Conservation (phyloP, 176 grass and related monocot genomes). For the Poa pratensis region DNA sequence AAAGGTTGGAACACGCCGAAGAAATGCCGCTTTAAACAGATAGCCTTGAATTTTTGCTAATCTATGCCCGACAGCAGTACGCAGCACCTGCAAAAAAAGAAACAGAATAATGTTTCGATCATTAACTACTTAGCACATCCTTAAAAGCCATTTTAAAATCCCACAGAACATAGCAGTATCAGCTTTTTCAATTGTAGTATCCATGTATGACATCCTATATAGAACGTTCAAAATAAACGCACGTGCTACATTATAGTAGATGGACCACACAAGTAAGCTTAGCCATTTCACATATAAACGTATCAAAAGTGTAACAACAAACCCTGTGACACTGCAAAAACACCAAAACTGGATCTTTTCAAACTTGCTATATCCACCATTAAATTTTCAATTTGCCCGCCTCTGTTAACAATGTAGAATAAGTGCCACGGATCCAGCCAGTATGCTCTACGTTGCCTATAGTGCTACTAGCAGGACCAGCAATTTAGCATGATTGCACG, state of each 20-base stretch:
- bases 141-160: constrained; percentile 1
- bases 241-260: neutral
- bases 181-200: no score
- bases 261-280: neutral
- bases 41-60: constrained; percentile 93
- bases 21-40: constrained; percentile 97
- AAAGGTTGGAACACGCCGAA: constrained; percentile 81
- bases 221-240: neutral
- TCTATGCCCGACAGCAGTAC: constrained; percentile 92
- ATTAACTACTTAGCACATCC: constrained; percentile 20
- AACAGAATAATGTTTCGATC: constrained; percentile 28
- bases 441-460: constrained; percentile 4
- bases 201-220: neutral
- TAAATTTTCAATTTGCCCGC: neutral
- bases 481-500: neutral
- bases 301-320: constrained; percentile 7
- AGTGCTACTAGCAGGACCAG: constrained; percentile 20
- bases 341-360: neutral
- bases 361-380: constrained; percentile 11
- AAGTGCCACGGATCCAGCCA: neutral
- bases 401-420: constrained; percentile 18
- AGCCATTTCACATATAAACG: constrained; percentile 14
- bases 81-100: constrained; percentile 72
- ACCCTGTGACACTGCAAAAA: neutral
- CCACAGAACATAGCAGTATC: neutral